Evolutionary conservation across 768 basidiomycete species (phyloP), one percentile per base, ranked within the genome.

Genomic region (Boletus pseudopeckii): DNA sequence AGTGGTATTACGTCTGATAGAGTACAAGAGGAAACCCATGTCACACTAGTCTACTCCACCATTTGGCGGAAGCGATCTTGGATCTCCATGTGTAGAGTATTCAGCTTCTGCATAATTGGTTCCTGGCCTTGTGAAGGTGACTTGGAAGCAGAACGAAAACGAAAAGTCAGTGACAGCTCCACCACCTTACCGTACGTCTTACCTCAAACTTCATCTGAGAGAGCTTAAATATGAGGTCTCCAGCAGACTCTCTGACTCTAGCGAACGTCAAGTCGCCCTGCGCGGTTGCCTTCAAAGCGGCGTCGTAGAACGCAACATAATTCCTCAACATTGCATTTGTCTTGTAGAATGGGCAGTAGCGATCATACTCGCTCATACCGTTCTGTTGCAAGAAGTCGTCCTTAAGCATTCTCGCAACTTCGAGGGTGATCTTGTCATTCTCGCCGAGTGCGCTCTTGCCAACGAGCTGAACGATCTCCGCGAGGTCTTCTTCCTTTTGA

Each of bases 131-230:
- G 87, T 8, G 92, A 91, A 17, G 97, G 97, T 22, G 88, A 90
- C 90, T 95, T 64, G 18, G 59, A 49, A 45, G 40, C 34, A 63
- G 30, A 38, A 28, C 45, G 33, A 44, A 61, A 34, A 32, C 32
- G 8, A 30, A 42, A 56, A 8, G 37, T 70, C 18, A 68, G 48
- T 2, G 8, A n/a, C 38, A 26, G 34, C 32, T 22, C 59, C 17
- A 36, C 15, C 30, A 26, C 15, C 45, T 26, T 34, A 43, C 45
- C 26, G 30, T 32, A 32, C 33, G 11, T 60, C 83, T 45, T 63
- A 92, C 93, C 85, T 97, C 93, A 67, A 97, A 98, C 71, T 98
- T 98, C 93, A 96, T 95, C 72, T 98, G 95, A 43, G 93, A 96
- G n/a, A 99, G 83, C 72, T 94, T 92, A 78, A 88, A 98, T 82